Evolutionary conservation across 2,329 filamentous ascomycete genomes (phyloP).

Genomic region (Hysterium pulicare): DNA sequence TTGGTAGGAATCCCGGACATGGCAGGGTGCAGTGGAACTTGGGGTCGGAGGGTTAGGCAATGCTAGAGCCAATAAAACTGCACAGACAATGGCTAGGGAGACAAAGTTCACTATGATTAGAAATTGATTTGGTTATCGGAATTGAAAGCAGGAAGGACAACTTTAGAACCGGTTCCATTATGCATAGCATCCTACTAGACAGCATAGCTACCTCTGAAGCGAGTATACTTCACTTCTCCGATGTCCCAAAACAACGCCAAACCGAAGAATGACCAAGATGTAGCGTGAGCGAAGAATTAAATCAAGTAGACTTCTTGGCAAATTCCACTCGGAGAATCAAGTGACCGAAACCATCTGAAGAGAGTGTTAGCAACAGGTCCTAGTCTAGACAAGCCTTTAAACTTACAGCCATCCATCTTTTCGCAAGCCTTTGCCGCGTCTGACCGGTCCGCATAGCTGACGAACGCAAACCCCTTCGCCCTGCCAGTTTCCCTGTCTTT

Average conservation of each 20-base stretch:
- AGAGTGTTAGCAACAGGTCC: slow-evolving; percentile 15
- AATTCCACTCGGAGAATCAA: slow-evolving; percentile 85
- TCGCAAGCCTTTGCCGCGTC: slow-evolving; percentile 91
- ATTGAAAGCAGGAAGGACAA: neutral
- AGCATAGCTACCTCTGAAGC: neutral
- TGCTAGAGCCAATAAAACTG: too few species aligned
- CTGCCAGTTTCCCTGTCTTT: slow-evolving; percentile 95
- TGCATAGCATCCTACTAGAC: neutral
- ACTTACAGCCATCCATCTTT: slow-evolving; percentile 92
- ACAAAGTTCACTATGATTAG: too few species aligned
- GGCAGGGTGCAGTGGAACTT: slow-evolving; percentile 34
- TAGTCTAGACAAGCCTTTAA: slow-evolving; percentile 17
- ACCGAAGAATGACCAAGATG: neutral
- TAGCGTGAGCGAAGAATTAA: neutral
- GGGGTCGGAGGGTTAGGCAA: slow-evolving; percentile 26
- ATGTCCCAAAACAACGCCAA: neutral
- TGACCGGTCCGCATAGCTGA: slow-evolving; percentile 86
- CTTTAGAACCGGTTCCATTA: neutral
- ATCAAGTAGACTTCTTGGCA: slow-evolving; percentile 59
- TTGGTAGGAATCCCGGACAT: slow-evolving; percentile 15
- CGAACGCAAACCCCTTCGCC: slow-evolving; percentile 98
- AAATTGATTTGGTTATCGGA: too few species aligned
- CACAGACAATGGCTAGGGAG: too few species aligned
- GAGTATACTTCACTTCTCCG: neutral
- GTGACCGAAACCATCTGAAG: slow-evolving; percentile 69